Conservation (phyloP, 1,284 basidiomycete genomes). For the Pascua sp. region DNA sequence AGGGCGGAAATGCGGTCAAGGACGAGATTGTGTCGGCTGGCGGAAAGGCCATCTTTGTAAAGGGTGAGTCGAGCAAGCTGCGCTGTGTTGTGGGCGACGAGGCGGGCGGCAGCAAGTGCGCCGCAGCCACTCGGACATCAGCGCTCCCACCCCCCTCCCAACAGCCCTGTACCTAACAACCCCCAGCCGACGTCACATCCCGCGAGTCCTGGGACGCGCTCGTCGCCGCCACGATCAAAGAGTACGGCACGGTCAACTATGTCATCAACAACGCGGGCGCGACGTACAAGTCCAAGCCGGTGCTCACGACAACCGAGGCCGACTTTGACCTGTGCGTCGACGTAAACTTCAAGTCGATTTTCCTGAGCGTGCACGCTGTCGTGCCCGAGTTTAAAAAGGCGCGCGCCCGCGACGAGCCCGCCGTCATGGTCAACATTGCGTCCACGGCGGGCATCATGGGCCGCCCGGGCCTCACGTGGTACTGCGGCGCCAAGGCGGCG, state of each 20-base stretch:
- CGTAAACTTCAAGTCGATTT: conserved; percentile 18
- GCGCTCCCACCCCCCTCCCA: not conserved
- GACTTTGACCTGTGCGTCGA: conserved; percentile 21
- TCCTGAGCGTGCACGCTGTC: conserved; percentile 16
- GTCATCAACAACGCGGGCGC: conserved; percentile 22
- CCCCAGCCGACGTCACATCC: conserved; percentile 10
- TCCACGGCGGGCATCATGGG: conserved; percentile 18
- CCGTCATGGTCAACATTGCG: conserved; percentile 14
- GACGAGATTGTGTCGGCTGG: conserved; percentile 11
- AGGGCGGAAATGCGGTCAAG: conserved; percentile 6
- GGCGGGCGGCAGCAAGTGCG: no score
- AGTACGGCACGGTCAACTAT: conserved; percentile 15
- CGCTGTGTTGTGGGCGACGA: not conserved
- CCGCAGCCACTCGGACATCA: not conserved
- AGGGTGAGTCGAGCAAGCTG: conserved; percentile 1
- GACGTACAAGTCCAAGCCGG: conserved; percentile 22
- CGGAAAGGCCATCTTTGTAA: conserved; percentile 15
- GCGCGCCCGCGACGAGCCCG: conserved; percentile 6
- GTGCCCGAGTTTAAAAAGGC: conserved; percentile 12
- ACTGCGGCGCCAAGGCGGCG: conserved; percentile 14
- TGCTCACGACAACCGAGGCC: conserved; percentile 11
- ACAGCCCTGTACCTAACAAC: not conserved
- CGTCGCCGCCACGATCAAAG: conserved; percentile 7
- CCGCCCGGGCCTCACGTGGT: conserved; percentile 19
- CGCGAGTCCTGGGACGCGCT: conserved; percentile 10